phyloP scores from a whole-genome alignment of 2,329 filamentous ascomycete species.

The Botryotinia calthae region DNA sequence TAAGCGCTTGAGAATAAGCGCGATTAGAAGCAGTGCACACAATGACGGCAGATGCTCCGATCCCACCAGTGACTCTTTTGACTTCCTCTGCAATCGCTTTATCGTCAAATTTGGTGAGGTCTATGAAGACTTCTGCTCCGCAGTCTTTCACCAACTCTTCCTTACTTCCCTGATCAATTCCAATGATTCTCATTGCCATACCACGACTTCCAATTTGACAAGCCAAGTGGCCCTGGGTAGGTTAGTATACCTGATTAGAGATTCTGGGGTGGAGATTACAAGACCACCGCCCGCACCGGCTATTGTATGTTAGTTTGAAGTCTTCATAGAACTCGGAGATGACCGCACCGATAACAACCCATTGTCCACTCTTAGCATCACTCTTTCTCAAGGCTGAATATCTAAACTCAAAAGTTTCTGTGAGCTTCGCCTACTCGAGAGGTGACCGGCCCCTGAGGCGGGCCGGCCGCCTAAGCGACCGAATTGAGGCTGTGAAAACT shows the following conservation, averaged over 20 bases:
- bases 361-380: slow-evolving; percentile 46
- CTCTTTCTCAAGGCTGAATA: slow-evolving; percentile 63
- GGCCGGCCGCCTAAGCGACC: slow-evolving; percentile 19
- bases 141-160: slow-evolving; percentile 54
- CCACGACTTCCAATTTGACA: slow-evolving; percentile 58
- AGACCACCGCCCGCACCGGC: slow-evolving; percentile 60
- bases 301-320: slow-evolving; percentile 28
- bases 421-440: slow-evolving; percentile 33
- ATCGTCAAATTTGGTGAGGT: slow-evolving; percentile 53
- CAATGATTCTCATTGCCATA: slow-evolving; percentile 63
- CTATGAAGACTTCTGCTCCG: slow-evolving; percentile 66
- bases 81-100: slow-evolving; percentile 54
- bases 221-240: slow-evolving; percentile 53
- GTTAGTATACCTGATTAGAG: slow-evolving; percentile 7
- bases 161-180: slow-evolving; percentile 63
- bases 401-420: slow-evolving; percentile 28
- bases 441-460: slow-evolving; percentile 17
- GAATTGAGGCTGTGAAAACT: slow-evolving; percentile 29
- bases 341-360: slow-evolving; percentile 36
- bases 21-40: slow-evolving; percentile 52
- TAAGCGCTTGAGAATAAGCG: slow-evolving; percentile 49
- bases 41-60: slow-evolving; percentile 58
- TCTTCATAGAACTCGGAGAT: slow-evolving; percentile 22
- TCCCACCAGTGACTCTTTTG: slow-evolving; percentile 53
- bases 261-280: slow-evolving; percentile 24